Percentiles rank a stretch among this genome's conserved stretches.
Evolutionary conservation across 305 asterid species (phyloP).

Genomic region (Solanum chacoense): DNA sequence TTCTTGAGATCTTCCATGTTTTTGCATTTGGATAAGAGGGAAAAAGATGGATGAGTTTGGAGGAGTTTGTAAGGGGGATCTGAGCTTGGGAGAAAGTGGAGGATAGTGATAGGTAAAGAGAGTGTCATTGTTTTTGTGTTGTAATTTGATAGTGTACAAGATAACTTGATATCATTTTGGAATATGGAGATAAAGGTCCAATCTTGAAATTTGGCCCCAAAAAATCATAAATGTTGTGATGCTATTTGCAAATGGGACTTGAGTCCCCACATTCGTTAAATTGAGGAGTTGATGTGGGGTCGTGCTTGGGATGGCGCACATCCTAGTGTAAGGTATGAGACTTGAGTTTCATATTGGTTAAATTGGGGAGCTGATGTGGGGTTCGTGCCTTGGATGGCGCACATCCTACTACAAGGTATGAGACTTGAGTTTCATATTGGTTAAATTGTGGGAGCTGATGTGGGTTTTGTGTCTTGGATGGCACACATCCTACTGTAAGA

Average conservation of each 20-base stretch:
- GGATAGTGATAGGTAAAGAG: not conserved
- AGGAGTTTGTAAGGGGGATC: slow-evolving; percentile 43
- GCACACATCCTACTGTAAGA: not conserved
- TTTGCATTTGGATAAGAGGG: slow-evolving; percentile 47
- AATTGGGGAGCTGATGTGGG: not conserved
- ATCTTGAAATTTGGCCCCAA: not conserved
- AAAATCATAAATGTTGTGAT: not conserved
- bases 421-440: not conserved
- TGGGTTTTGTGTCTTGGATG: not conserved
- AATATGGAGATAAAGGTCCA: not conserved
- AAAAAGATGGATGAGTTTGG: slow-evolving; percentile 33
- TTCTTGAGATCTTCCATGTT: slow-evolving; percentile 19
- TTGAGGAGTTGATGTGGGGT: not conserved
- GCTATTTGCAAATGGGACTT: not conserved
- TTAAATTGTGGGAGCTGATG: not conserved
- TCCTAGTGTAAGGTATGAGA: not conserved
- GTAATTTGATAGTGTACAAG: not conserved
- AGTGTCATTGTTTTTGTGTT: not conserved
- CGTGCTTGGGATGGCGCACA: not conserved
- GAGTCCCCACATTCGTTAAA: not conserved
- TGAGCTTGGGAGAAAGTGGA: slow-evolving; percentile 33
- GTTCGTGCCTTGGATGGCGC: not conserved
- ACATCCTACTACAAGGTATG: not conserved
- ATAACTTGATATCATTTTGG: not conserved
- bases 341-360: not conserved